Percentiles rank a stretch among this genome's conserved stretches.
These are phyloP conservation scores for Malassezia vespertilionis DNA, from an alignment of 1,284 basidiomycete species.

Conservation along the genomic window DNA sequence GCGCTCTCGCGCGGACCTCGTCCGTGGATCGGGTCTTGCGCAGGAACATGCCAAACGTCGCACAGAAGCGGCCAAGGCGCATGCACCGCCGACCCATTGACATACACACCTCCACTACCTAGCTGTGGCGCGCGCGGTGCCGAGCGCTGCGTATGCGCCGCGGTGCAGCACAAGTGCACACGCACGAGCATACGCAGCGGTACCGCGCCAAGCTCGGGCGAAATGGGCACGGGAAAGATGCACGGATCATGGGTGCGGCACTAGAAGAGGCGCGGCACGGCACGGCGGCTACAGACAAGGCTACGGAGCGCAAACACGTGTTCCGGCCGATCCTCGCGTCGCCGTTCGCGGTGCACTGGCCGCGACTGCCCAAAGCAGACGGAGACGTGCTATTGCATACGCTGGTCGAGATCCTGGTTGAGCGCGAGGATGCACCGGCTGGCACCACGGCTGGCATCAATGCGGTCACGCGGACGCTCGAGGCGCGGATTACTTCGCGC, in stretches of 20 bases:
- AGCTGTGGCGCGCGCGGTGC: no score
- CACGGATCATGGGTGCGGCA: background rate
- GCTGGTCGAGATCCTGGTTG: conserved; percentile 12
- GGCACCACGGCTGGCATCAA: conserved; percentile 13
- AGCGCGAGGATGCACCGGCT: background rate
- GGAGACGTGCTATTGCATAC: conserved; percentile 16
- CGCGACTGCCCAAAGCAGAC: conserved; percentile 11
- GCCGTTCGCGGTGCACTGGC: conserved; percentile 16
- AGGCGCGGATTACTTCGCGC: background rate
- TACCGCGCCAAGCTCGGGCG: conserved; percentile 5
- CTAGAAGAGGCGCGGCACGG: no score
- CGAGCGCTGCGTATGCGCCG: background rate
- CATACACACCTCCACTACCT: conserved; percentile 9
- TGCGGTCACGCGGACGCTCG: conserved; percentile 5
- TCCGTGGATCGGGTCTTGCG: conserved; percentile 14
- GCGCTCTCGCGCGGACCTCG: background rate
- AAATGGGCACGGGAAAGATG: conserved; percentile 11
- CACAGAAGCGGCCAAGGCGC: no score
- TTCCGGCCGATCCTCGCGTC: conserved; percentile 19
- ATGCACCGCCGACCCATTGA: background rate
- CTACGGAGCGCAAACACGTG: background rate
- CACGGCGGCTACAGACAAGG: background rate
- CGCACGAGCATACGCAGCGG: conserved; percentile 13
- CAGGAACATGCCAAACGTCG: conserved; percentile 7
- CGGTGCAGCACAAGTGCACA: conserved; percentile 6